Base-by-base conservation (phyloP, 2,329 filamentous ascomycete species). In the Macroventuria anomochaeta region DNA sequence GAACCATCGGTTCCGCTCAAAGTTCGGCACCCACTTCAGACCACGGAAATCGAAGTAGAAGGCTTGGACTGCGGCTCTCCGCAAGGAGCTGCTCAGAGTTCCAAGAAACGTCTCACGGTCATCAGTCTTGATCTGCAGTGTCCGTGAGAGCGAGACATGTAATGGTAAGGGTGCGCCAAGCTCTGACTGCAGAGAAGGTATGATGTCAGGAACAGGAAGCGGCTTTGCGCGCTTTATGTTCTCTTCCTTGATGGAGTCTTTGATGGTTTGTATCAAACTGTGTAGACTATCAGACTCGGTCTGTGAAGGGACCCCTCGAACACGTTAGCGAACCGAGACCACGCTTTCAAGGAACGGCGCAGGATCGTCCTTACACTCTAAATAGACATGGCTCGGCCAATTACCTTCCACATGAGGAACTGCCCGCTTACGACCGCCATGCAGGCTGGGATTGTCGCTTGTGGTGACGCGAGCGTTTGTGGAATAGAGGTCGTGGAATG, bases 341-440 rank as follows among this genome's bases (percentile, higher is more conserved):
- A 32, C 37, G 31, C 32, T n/a, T 36, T 39, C 37, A 25, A 38
- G 41, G 41, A 42, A 37, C 26, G 15, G 33, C 32, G 31, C 39
- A 44, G 43, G 46, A 38, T 44, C 50, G 58, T n/a, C 79, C 86
- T 76, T 81, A 96, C 95, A 99, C 78, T 97, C 93, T 51, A 96
- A 80, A 73, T 96, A 97, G 38, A 97, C 72, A 75, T 97, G 93
- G 28, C 88, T 91, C 1, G 93, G 91, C 95, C 95, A 99, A 73
- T 92, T 91, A 55, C 95, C 95, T 54, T 87, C 85, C 21, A 93
- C 80, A 75, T 99, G 95, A 20, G 93, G 93, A 41, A 86, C 89
- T 52, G 88, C 84, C 34, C 95, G 85, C 70, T 88, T 91, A 38
- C 93, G 87, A 47, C 95, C 95, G 26, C 88, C 89, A 73, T 99